Conservation (phyloP, 805 yeast genomes). For the Torulaspora microellipsoides region DNA sequence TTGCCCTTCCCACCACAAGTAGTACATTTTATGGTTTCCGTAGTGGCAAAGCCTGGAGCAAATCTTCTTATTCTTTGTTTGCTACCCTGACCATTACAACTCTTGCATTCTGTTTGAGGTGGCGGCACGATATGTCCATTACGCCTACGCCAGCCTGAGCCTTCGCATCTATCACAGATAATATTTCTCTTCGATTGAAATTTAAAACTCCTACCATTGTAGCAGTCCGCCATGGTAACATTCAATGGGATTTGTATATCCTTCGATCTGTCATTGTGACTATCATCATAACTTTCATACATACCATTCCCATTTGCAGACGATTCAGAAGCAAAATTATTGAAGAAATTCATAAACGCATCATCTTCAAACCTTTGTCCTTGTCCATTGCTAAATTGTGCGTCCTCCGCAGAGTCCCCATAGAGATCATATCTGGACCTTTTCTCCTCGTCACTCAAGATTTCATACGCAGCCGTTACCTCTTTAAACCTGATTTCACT, state of each 20-base stretch:
- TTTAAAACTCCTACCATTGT: slow-evolving; percentile 75
- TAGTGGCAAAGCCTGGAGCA: slow-evolving; percentile 72
- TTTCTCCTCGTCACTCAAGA: slow-evolving; percentile 63
- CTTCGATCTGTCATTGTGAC: slow-evolving; percentile 6
- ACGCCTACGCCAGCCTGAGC: slow-evolving; percentile 59
- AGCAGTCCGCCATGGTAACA: slow-evolving; percentile 67
- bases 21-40: slow-evolving; percentile 55
- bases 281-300: slow-evolving; percentile 1
- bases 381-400: slow-evolving; percentile 20
- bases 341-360: slow-evolving; percentile 72
- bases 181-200: slow-evolving; percentile 67
- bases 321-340: slow-evolving; percentile 26
- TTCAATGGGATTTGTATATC: slow-evolving; percentile 56
- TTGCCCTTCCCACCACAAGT: slow-evolving; percentile 71
- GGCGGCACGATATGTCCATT: slow-evolving; percentile 29
- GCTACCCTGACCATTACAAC: slow-evolving; percentile 71
- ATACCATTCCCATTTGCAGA: neutral
- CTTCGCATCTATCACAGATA: slow-evolving; percentile 68
- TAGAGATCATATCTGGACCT: slow-evolving; percentile 56
- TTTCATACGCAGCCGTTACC: slow-evolving; percentile 80
- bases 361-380: slow-evolving; percentile 55
- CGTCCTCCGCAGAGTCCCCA: slow-evolving; percentile 41
- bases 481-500: slow-evolving; percentile 82
- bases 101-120: slow-evolving; percentile 52
- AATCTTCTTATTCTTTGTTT: slow-evolving; percentile 56